Percentiles rank a stretch among this genome's conserved stretches.
phyloP scores from a whole-genome alignment of 2,329 filamentous ascomycete genomes.

The Hypoxylon sp. region DNA sequence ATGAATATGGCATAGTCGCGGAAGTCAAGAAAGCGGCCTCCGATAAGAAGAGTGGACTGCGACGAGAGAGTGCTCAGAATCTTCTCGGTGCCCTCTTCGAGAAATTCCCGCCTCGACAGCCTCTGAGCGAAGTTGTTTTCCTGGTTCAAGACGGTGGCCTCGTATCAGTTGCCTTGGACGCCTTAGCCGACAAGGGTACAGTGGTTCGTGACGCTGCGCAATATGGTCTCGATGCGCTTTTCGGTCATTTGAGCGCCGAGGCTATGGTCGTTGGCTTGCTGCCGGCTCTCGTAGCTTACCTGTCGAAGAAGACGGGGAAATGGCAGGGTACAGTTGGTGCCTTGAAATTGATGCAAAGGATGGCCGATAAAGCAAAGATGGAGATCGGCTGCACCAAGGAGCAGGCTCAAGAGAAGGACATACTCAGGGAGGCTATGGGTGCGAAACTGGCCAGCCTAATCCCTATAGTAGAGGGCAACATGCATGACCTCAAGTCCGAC shows the following conservation, averaged over 20 bases:
- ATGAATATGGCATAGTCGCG: slow-evolving; percentile 65
- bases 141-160: slow-evolving; percentile 83
- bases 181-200: slow-evolving; percentile 87
- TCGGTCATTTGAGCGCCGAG: slow-evolving; percentile 82
- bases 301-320: slow-evolving; percentile 87
- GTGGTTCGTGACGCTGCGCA: slow-evolving; percentile 92
- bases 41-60: slow-evolving; percentile 92
- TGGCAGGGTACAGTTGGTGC: slow-evolving; percentile 97
- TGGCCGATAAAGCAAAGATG: slow-evolving; percentile 95
- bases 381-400: slow-evolving; percentile 82
- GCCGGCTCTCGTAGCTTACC: slow-evolving; percentile 79
- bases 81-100: slow-evolving; percentile 94
- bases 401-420: slow-evolving; percentile 87
- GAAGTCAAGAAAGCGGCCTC: slow-evolving; percentile 78
- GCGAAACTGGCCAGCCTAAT: slow-evolving; percentile 87
- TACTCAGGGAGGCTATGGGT: slow-evolving; percentile 91
- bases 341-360: slow-evolving; percentile 85
- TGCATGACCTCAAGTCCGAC: slow-evolving; percentile 96
- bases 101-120: slow-evolving; percentile 82
- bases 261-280: slow-evolving; percentile 85
- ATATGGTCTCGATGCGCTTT: slow-evolving; percentile 92
- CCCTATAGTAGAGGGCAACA: slow-evolving; percentile 88
- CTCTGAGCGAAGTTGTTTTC: slow-evolving; percentile 83
- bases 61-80: slow-evolving; percentile 93
- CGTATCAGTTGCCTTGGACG: slow-evolving; percentile 80